Base-by-base conservation (phyloP, 2,329 filamentous ascomycete genomes). In the Lasiodiplodia sp. region DNA sequence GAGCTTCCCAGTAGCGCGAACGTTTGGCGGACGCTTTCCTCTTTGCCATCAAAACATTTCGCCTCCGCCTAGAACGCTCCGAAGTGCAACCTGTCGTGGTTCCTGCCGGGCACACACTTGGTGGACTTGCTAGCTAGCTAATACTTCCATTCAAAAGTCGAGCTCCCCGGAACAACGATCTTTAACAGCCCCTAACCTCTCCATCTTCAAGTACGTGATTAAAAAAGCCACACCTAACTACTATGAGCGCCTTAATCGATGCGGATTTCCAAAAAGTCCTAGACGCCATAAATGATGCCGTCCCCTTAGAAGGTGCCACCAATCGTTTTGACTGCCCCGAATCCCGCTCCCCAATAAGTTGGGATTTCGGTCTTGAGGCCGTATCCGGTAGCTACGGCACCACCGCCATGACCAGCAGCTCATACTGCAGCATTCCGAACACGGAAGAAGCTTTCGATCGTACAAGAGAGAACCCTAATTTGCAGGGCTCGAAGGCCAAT, bases 351-450 rank as follows among this genome's bases (percentile, higher is more conserved):
- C 1, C n/a, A 6, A 53, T 53, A 10, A 16, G 1, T 25, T 53
- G 51, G 51, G 51, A 53, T 28, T 53, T 53, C 7, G 21, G 51
- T 28, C 51, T 53, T 11, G 51, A 53, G 51, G n/a, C 51, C 21
- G 2, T 25, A 14, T 2, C 51, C 21, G 6, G 51, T 1, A 25
- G 51, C 21, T 16, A 53, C 12, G 51, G 21, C 51, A 2, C 23
- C 0, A 2, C 21, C 14, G 51, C 14, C 3, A 53, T 3, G 8
- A 3, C 12, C 21, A 53, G 16, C 21, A 53, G 51, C 51, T 16
- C 21, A 12, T 25, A 53, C 21, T 16, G 21, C 51, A 25, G 8
- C 51, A 6, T 28, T 21, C 51, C n/a, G 51, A 53, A 53, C 7
- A 11, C 21, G 2, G 51, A 53, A 11, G 21, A 25, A 28, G 21